Evolutionary conservation across 2,329 filamentous ascomycete species (phyloP), one percentile per base, ranked within the genome.

Genomic region (Onygenales sp.): DNA sequence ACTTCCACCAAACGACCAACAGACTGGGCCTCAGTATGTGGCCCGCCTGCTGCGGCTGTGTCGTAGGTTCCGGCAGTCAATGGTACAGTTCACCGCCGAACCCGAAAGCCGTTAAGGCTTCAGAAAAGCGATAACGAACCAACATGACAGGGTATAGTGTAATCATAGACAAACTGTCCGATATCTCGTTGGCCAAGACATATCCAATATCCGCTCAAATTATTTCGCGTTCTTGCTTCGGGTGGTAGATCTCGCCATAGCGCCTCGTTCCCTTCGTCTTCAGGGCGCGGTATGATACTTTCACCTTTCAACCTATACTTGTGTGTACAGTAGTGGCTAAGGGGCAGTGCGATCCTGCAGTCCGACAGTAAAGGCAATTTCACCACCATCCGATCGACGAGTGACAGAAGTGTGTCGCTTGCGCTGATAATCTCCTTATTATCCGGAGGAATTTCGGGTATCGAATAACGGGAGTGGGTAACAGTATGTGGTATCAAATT

Each of bases 221-320:
- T 7, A n/a, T 31, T 50, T 33, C 9, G 21, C 2, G 11, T 4
- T 21, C n/a, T 0, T 50, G 11, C 13, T 31, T 41, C 27, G 35
- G 17, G 11, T 27, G 27, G n/a, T 7, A 50, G 32, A 17, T 49
- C 46, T n/a, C 46, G 9, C 31, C 46, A 49, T 2, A 49, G n/a
- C 32, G 32, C 21, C 46, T 36, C 31, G 5, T 49, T 7, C 31
- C 21, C 32, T 33, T 6, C 14, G 36, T 49, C 13, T 27, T 7
- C 35, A 13, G 44, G 13, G 31, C 8, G 42, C 11, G n/a, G 17
- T 17, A 43, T 41, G 42, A 50, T 33, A 14, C 5, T 17, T 14
- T 14, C 7, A 32, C 54, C 46, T 41, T 45, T 50, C 31, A 33
- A 42, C 17, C 47, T 56, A 17, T 50, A 48, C 43, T 50, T 54